A percentile compares a stretch with the other conserved stretches of the same genome.
Conservation (phyloP, 257 asterid genomes). For the Solanum paucissectum region DNA sequence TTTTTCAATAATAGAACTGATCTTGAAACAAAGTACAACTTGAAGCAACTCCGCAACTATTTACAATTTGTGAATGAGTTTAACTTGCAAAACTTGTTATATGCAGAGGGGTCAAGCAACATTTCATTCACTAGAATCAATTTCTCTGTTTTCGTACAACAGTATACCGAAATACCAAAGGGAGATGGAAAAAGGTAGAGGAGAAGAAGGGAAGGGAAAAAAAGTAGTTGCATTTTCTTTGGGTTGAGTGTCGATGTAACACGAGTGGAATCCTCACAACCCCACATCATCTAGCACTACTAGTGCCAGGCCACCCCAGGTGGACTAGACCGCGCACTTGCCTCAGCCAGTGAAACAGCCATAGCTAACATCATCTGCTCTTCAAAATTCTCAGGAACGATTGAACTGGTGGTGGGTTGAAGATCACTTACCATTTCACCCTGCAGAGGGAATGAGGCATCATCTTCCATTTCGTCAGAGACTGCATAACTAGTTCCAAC, state of each 20-base stretch:
- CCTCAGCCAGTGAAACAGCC: slow-evolving; percentile 95
- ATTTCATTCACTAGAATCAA: slow-evolving; percentile 3
- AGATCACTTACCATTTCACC: slow-evolving; percentile 30
- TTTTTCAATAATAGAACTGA: too few species aligned
- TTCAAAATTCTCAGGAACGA: slow-evolving; percentile 81
- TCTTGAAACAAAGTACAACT: background rate
- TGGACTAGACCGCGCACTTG: slow-evolving; percentile 48
- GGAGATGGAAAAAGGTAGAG: background rate
- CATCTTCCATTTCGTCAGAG: slow-evolving; percentile 40
- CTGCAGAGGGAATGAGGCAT: slow-evolving; percentile 17
- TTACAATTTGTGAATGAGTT: background rate
- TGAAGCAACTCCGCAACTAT: background rate
- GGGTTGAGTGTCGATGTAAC: background rate
- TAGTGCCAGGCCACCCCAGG: slow-evolving; percentile 70
- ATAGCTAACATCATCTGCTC: slow-evolving; percentile 75
- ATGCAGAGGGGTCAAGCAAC: background rate
- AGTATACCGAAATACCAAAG: background rate
- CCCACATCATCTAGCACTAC: background rate
- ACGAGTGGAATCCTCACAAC: slow-evolving; percentile 1
- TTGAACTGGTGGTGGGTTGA: slow-evolving; percentile 30
- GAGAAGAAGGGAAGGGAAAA: background rate
- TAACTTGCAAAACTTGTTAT: background rate
- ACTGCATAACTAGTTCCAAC: slow-evolving; percentile 54
- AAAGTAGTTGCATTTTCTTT: background rate
- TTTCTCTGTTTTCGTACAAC: background rate